These are phyloP conservation scores for Stropharia rugosoannulata DNA, from an alignment of 768 basidiomycete species.

Conservation along the genomic window DNA sequence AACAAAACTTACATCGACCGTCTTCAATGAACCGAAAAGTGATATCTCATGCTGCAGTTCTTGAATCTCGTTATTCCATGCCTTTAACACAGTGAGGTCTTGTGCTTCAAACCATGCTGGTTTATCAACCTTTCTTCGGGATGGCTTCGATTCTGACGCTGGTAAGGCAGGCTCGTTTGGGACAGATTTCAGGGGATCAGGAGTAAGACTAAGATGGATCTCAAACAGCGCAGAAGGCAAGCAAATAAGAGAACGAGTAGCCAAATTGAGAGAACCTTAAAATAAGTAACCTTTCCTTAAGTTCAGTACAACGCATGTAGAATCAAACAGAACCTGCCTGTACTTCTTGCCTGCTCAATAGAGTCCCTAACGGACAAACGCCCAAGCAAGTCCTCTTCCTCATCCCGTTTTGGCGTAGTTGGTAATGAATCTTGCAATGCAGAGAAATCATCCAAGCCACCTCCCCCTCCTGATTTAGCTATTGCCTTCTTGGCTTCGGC, in stretches of 20 bases:
- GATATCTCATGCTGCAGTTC: conserved; percentile 84
- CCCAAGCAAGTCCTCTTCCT: conserved; percentile 58
- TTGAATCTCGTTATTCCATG: conserved; percentile 76
- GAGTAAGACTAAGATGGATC: conserved; percentile 73
- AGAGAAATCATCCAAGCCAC: conserved; percentile 31
- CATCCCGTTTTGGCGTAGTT: conserved; percentile 24
- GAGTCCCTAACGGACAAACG: conserved; percentile 69
- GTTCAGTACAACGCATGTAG: conserved; percentile 35
- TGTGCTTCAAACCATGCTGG: conserved; percentile 83
- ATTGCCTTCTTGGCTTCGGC: conserved; percentile 74
- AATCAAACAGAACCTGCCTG: conserved; percentile 51
- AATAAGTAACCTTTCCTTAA: conserved; percentile 39
- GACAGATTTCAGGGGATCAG: conserved; percentile 66
- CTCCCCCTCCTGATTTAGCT: conserved; percentile 16
- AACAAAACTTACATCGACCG: conserved; percentile 61
- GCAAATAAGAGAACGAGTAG: conserved; percentile 70
- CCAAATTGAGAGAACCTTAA: conserved; percentile 73
- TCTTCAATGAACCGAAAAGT: conserved; percentile 80
- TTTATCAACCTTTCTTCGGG: conserved; percentile 39
- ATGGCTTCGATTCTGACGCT: conserved; percentile 30
- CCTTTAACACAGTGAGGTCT: conserved; percentile 73
- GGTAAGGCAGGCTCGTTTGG: conserved; percentile 57
- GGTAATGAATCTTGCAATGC: conserved; percentile 52
- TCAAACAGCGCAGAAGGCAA: conserved; percentile 79
- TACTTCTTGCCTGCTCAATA: conserved; percentile 74